Evolutionary conservation across 306 rosid genomes (phyloP).

Genomic region (Cucurbita pepo): DNA sequence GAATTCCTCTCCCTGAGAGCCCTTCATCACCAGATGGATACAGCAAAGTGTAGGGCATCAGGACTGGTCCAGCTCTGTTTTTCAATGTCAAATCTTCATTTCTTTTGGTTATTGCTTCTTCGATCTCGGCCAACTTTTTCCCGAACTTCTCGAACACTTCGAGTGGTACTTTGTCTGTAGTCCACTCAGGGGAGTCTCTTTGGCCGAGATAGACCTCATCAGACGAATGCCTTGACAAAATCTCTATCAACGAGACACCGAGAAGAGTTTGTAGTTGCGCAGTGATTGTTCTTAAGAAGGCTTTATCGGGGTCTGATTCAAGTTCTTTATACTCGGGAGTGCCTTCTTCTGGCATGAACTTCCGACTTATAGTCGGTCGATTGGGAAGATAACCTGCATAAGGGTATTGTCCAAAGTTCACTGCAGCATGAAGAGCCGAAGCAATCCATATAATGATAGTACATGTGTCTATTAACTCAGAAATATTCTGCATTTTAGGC

Average conservation of each 20-base stretch:
- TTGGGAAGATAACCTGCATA: slow-evolving; percentile 55
- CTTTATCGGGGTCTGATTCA: slow-evolving; percentile 9
- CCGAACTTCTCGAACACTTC: slow-evolving; percentile 25
- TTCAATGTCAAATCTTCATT: slow-evolving; percentile 32
- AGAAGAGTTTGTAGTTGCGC: slow-evolving; percentile 14
- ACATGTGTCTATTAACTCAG: slow-evolving; percentile 26
- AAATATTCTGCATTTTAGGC: slow-evolving; percentile 1
- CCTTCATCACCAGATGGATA: slow-evolving; percentile 51
- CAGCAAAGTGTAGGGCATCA: slow-evolving; percentile 59
- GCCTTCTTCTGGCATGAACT: slow-evolving; percentile 44
- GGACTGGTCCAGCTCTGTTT: slow-evolving; percentile 50
- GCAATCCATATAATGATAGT: slow-evolving; percentile 47
- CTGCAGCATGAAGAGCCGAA: slow-evolving; percentile 14
- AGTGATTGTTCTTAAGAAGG: slow-evolving; percentile 28
- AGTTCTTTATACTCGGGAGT: slow-evolving; percentile 40
- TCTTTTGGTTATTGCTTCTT: slow-evolving; percentile 23
- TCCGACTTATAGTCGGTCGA: slow-evolving; percentile 44
- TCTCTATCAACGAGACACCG: slow-evolving; percentile 41
- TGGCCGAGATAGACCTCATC: slow-evolving; percentile 1
- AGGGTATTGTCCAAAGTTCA: slow-evolving; percentile 14
- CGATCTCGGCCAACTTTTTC: slow-evolving; percentile 25
- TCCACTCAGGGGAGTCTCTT: slow-evolving; percentile 42
- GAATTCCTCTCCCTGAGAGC: slow-evolving; percentile 65
- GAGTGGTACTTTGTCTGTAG: slow-evolving; percentile 26
- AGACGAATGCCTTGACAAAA: slow-evolving; percentile 32